Evolutionary conservation across 768 basidiomycete species (phyloP).

Genomic region (Tylopilus sp.): DNA sequence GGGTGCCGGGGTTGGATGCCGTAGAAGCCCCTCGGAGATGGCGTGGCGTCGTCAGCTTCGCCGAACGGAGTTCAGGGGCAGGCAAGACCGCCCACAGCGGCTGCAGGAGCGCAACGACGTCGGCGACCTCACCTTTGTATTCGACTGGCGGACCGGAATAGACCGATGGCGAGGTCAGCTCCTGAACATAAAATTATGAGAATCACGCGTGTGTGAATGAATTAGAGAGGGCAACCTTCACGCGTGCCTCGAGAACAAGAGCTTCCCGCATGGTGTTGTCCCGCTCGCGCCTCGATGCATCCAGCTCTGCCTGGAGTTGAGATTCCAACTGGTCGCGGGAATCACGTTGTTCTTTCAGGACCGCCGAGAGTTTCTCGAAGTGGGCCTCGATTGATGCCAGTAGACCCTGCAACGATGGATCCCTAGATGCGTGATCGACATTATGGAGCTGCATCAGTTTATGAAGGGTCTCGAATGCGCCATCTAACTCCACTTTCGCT

Average conservation of each 20-base stretch:
- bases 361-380: constrained; percentile 45
- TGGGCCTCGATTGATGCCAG: constrained; percentile 49
- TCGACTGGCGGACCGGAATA: constrained; percentile 27
- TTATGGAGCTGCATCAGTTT: constrained; percentile 53
- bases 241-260: constrained; percentile 35
- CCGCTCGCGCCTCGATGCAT: constrained; percentile 47
- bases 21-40: constrained; percentile 48
- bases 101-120: constrained; percentile 58
- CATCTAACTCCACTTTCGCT: constrained; percentile 48
- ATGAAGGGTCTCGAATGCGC: constrained; percentile 45
- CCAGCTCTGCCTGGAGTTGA: constrained; percentile 54
- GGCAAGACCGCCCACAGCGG: constrained; percentile 82
- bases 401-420: constrained; percentile 47
- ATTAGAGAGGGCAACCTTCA: constrained; percentile 31
- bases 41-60: constrained; percentile 51
- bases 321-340: constrained; percentile 47
- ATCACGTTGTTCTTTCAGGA: constrained; percentile 40
- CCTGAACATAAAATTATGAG: constrained; percentile 19
- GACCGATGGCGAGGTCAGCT: constrained; percentile 20
- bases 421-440: constrained; percentile 48
- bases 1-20: constrained; percentile 31
- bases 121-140: constrained; percentile 44
- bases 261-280: constrained; percentile 47
- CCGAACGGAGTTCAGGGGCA: constrained; percentile 75
- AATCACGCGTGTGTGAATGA: not conserved